Percentiles rank a stretch among this genome's conserved stretches.
phyloP scores from a whole-genome alignment of 1,284 basidiomycete genomes.

The Sporisorium reilianum region DNA sequence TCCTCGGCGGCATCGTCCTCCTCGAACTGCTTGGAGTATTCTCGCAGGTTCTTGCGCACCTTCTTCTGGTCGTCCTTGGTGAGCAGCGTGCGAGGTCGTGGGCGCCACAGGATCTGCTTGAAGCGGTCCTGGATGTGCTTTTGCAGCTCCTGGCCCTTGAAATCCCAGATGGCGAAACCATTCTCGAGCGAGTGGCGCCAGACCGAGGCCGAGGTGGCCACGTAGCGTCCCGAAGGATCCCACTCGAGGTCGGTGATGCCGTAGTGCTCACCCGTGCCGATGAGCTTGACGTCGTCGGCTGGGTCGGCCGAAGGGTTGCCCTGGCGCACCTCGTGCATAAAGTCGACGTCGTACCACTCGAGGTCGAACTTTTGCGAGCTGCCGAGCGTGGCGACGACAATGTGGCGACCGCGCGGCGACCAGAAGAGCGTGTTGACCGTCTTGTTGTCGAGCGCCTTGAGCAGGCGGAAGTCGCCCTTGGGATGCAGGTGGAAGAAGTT shows the following conservation, averaged over 20 bases:
- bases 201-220: slow-evolving; percentile 91
- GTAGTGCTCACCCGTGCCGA: slow-evolving; percentile 91
- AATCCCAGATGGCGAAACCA: slow-evolving; percentile 97
- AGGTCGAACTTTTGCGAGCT: slow-evolving; percentile 95
- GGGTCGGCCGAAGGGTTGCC: slow-evolving; percentile 74
- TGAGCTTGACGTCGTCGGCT: slow-evolving; percentile 85
- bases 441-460: slow-evolving; percentile 85
- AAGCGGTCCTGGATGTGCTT: slow-evolving; percentile 92
- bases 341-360: slow-evolving; percentile 99
- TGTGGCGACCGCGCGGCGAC: slow-evolving; percentile 96
- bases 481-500: slow-evolving; percentile 96
- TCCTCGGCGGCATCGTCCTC: slow-evolving; percentile 97
- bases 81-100: slow-evolving; percentile 87
- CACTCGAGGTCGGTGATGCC: slow-evolving; percentile 98
- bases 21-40: slow-evolving; percentile 91
- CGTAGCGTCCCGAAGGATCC: slow-evolving; percentile 95
- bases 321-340: slow-evolving; percentile 76
- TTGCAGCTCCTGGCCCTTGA: slow-evolving; percentile 90
- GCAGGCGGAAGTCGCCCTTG: slow-evolving; percentile 93
- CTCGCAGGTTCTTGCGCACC: slow-evolving; percentile 89
- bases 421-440: slow-evolving; percentile 96
- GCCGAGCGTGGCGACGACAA: slow-evolving; percentile 94
- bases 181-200: slow-evolving; percentile 98
- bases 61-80: slow-evolving; percentile 88
- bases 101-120: slow-evolving; percentile 99